These are phyloP conservation scores for Pythium sukuiense DNA, from an alignment of 352 stramenopile species.

Conservation along the genomic window DNA sequence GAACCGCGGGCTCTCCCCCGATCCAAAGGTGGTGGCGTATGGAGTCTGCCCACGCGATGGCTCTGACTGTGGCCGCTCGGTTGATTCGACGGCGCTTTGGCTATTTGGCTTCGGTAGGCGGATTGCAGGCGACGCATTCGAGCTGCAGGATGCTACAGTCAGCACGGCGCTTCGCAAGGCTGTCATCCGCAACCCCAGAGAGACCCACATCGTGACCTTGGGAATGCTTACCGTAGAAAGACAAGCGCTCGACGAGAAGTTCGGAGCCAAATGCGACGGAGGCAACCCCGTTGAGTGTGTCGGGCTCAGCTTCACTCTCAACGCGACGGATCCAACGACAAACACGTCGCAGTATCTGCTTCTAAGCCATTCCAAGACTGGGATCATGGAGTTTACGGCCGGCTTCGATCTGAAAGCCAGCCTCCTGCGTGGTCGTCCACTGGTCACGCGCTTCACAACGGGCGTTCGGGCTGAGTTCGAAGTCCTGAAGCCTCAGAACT, in stretches of 20 bases:
- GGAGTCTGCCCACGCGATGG: constrained; percentile 6
- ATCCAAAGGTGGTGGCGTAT: constrained; percentile 17
- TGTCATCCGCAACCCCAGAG: constrained; percentile 5
- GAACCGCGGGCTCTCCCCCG: constrained; percentile 9
- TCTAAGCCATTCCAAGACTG: not conserved
- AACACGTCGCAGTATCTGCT: not conserved
- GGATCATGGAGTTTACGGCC: constrained; percentile 11
- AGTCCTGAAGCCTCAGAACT: constrained; percentile 9
- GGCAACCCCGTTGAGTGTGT: not conserved
- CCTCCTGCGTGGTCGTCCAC: not conserved
- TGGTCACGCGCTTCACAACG: constrained; percentile 14
- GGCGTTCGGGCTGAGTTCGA: constrained; percentile 10
- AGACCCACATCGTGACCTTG: constrained; percentile 12
- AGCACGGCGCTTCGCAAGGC: constrained; percentile 2
- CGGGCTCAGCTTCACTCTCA: not conserved
- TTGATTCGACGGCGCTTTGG: not conserved
- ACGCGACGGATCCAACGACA: not conserved
- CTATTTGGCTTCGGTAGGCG: constrained; percentile 15
- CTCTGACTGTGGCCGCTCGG: not conserved
- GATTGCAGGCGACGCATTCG: constrained; percentile 8
- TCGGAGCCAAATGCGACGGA: not conserved
- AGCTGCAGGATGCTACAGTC: not conserved
- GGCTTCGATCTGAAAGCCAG: constrained; percentile 5
- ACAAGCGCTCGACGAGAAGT: not conserved
- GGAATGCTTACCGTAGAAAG: not conserved